Percentiles rank a stretch among this genome's conserved stretches.
Evolutionary conservation across 192 early-diverging fungal species (phyloP).

Genomic region (Entomortierella chlamydospora): DNA sequence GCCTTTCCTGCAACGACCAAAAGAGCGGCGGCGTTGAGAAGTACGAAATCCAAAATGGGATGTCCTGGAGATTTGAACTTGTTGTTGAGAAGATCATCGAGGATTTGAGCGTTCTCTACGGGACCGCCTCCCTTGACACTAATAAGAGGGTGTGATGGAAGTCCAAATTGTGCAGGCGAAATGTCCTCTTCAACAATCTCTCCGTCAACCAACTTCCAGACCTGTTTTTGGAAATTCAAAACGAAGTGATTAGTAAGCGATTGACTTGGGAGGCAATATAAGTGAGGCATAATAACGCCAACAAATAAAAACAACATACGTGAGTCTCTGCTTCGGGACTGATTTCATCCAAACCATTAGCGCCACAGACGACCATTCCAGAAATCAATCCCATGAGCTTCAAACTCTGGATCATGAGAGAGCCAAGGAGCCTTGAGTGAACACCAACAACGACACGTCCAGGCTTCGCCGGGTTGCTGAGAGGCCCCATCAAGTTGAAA

Average conservation of each 20-base stretch:
- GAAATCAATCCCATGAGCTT: constrained; percentile 79
- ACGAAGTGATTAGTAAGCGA: background rate
- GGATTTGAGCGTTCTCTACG: constrained; percentile 77
- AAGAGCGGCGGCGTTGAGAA: constrained; percentile 91
- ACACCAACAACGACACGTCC: constrained; percentile 91
- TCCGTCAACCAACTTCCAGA: constrained; percentile 80
- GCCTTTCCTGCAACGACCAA: constrained; percentile 85
- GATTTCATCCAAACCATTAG: constrained; percentile 92
- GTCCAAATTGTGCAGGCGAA: constrained; percentile 90
- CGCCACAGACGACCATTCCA: constrained; percentile 93
- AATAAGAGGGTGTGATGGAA: constrained; percentile 76
- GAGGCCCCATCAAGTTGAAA: constrained; percentile 94
- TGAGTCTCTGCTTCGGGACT: constrained; percentile 88
- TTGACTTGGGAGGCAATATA: background rate
- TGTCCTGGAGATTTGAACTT: constrained; percentile 65
- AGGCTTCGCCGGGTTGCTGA: constrained; percentile 90
- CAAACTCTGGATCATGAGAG: constrained; percentile 86
- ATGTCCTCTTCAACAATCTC: constrained; percentile 73
- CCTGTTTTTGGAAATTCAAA: constrained; percentile 35
- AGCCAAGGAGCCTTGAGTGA: constrained; percentile 81
- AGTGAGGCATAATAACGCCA: background rate
- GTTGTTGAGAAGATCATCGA: constrained; percentile 77
- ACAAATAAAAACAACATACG: constrained; percentile 56
- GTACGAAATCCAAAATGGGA: constrained; percentile 90
- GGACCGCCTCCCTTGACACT: constrained; percentile 78